Evolutionary conservation across 495 filamentous ascomycete genomes (phyloP), one percentile per base, ranked within the genome.

Genomic region (Extremus antarcticus): DNA sequence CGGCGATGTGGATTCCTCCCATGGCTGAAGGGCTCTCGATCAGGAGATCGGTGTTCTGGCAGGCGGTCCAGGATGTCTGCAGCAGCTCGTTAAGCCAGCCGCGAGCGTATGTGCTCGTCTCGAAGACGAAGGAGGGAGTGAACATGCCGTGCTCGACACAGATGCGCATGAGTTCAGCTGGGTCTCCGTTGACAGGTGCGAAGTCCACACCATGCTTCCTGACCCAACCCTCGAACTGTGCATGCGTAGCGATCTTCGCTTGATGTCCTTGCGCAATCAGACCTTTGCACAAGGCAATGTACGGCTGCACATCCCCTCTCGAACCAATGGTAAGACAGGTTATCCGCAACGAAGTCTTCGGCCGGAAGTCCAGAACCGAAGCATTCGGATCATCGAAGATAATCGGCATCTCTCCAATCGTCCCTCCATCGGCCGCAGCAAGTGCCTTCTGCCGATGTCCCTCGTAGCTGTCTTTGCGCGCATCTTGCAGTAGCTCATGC

Each of bases 81-180:
- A 95, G 79, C 9, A 98, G 76, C 24, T 86, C 83, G 61, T 98
- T 91, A 54, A 98, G 81, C 90, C 90, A 98, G 19, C 85, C 86
- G 58, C 94, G 84, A 63, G 97, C 95, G 68, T 91, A 95, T 4
- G 78, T 70, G 40, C 86, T 88, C 22, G 90, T 91, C 67, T 95
- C 88, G 61, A 75, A 83, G 35, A 98, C 72, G 71, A 98, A 98
- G 2, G 85, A 84, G 52, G 84, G 88, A 1, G 92, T 97, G 66
- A 98, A 98, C 78, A 96, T 96, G 57, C 92, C 92, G 66, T 97
- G 87, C 62, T 97, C 88, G 13, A 97, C 89, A 65, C 92, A 98
- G 21, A 97, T 84, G 13, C 84, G 77, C 90, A 98, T 96, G 21
- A 98, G 76, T 67, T 97, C 90, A 45, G 84, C 87, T 20, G 92